phyloP scores from a whole-genome alignment of 768 basidiomycete genomes.

The Daedalea quercina region DNA sequence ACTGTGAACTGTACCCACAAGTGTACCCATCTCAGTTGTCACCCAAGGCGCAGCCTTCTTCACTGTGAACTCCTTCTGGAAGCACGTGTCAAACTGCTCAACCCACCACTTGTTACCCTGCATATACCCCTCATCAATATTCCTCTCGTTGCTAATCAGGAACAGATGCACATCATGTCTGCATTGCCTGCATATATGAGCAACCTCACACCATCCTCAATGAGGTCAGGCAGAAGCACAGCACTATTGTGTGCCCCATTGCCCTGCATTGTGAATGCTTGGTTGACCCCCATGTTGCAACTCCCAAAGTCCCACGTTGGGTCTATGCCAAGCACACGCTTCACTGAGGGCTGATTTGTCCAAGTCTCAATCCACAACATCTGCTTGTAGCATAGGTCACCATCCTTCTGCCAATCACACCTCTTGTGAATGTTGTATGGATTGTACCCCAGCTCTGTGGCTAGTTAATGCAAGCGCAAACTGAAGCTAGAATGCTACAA shows the following conservation, averaged over 20 bases:
- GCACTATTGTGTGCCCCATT: constrained; percentile 86
- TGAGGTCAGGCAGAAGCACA: constrained; percentile 66
- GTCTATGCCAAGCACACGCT: constrained; percentile 73
- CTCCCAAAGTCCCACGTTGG: constrained; percentile 50
- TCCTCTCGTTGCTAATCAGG: background rate
- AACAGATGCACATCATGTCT: constrained; percentile 76
- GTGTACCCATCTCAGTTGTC: constrained; percentile 40
- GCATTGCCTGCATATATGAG: constrained; percentile 89
- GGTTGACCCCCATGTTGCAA: constrained; percentile 80
- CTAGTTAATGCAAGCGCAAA: too few species aligned
- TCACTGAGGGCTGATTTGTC: constrained; percentile 74
- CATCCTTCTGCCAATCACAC: constrained; percentile 57
- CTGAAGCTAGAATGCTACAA: constrained; percentile 19
- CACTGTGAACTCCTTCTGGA: constrained; percentile 51
- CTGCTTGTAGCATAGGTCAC: constrained; percentile 69
- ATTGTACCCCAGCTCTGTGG: constrained; percentile 36
- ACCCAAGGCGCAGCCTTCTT: constrained; percentile 51
- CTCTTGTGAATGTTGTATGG: constrained; percentile 75
- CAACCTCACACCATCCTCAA: constrained; percentile 77
- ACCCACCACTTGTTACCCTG: constrained; percentile 80
- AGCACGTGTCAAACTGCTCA: constrained; percentile 51
- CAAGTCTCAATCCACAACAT: constrained; percentile 86
- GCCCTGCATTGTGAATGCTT: constrained; percentile 73
- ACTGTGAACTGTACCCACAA: constrained; percentile 62
- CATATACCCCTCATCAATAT: background rate